Conservation (phyloP, 2,329 filamentous ascomycete genomes). For the Pseudogymnoascus sp. region DNA sequence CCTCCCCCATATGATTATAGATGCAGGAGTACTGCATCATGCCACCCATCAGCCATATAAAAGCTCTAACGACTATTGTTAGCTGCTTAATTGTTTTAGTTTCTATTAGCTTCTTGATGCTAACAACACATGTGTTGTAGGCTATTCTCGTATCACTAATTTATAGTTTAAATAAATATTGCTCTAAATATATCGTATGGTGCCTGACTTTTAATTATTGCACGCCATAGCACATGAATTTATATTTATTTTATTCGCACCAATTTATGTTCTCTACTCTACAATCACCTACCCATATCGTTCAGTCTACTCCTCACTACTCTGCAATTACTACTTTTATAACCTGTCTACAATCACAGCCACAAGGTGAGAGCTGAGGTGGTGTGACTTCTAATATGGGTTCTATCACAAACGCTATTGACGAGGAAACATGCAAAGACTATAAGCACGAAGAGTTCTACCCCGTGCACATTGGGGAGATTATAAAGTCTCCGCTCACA, state of each 20-base stretch:
- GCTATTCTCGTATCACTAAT: too few relatives aligned
- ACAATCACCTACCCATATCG: too few relatives aligned
- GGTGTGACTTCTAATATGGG: background rate
- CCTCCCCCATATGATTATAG: background rate
- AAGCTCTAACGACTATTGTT: background rate
- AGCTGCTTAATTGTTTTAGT: too few relatives aligned
- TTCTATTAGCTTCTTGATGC: background rate
- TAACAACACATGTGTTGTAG: background rate
- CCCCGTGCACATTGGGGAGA: conserved; percentile 35
- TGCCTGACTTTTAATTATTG: too few relatives aligned
- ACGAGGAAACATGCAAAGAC: conserved; percentile 16
- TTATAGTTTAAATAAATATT: too few relatives aligned
- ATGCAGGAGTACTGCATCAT: background rate
- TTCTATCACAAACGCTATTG: background rate
- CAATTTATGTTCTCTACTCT: too few relatives aligned
- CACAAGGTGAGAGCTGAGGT: background rate
- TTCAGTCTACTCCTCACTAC: background rate
- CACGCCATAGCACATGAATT: too few relatives aligned
- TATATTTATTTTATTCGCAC: too few relatives aligned
- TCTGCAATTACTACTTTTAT: too few relatives aligned
- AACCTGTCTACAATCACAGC: too few relatives aligned
- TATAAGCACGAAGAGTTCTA: conserved; percentile 35
- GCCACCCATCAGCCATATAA: background rate
- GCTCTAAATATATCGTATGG: too few relatives aligned
- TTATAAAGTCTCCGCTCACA: conserved; percentile 31